These are phyloP conservation scores for Coelastrella sp. DNA, from an alignment of 139 green algal species.

Conservation along the genomic window DNA sequence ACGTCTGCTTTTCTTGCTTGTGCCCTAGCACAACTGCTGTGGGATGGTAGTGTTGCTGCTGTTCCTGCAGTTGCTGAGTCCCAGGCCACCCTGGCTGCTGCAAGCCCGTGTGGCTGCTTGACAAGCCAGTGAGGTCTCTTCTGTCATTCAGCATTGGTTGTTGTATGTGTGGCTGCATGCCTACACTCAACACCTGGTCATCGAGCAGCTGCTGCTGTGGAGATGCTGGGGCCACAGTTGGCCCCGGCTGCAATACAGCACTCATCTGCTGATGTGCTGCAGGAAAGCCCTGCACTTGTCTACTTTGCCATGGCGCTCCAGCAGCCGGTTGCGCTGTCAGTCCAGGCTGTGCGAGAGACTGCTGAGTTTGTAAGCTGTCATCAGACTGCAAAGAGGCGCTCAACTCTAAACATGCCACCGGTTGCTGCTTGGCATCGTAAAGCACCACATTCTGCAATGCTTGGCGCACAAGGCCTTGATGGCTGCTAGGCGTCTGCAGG, in stretches of 20 bases:
- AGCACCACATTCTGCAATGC: neutral
- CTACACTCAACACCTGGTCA: neutral
- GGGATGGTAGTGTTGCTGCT: neutral
- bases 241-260: neutral
- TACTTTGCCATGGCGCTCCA: neutral
- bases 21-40: slow-evolving; percentile 17
- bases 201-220: neutral
- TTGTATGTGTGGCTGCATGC: neutral
- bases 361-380: neutral
- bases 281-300: neutral
- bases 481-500: neutral
- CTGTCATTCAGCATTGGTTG: neutral
- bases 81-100: neutral
- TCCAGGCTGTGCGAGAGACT: neutral
- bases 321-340: neutral
- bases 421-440: slow-evolving; percentile 4
- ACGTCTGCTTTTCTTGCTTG: neutral
- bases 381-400: neutral
- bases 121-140: neutral
- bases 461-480: neutral
- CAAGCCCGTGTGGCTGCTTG: neutral
- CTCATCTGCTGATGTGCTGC: neutral
- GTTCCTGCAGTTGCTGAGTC: neutral
- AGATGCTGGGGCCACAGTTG: neutral
- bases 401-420: slow-evolving; percentile 6